These are phyloP conservation scores for Amaranthus palmeri DNA, from an alignment of 148 eudicot genomes.

Conservation along the genomic window DNA sequence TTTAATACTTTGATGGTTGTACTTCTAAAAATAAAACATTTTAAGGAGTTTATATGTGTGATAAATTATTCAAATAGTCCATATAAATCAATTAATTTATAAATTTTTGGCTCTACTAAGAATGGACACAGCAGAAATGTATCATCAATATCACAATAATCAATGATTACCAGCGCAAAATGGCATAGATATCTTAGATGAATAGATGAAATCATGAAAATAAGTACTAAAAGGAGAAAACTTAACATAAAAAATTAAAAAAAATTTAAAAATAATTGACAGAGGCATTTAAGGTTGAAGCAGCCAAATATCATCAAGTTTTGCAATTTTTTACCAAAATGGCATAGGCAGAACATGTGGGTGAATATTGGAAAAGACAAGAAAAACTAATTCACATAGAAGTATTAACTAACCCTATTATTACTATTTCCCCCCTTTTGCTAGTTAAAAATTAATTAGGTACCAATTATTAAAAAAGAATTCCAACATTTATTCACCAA, in stretches of 20 bases:
- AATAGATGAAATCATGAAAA: neutral
- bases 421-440: neutral
- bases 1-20: too few species aligned
- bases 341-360: slow-evolving; percentile 17
- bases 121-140: too few species aligned
- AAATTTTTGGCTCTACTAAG: too few species aligned
- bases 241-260: neutral
- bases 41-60: too few species aligned
- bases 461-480: slow-evolving; percentile 14
- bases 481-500: slow-evolving; percentile 7
- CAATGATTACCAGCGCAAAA: slow-evolving; percentile 10
- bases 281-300: slow-evolving; percentile 21
- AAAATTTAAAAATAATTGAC: slow-evolving; percentile 11
- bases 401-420: neutral
- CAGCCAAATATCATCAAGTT: slow-evolving; percentile 10
- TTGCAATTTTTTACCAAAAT: slow-evolving; percentile 22
- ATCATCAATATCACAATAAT: slow-evolving; percentile 1
- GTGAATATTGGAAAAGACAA: slow-evolving; percentile 22
- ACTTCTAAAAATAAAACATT: too few species aligned
- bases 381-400: slow-evolving; percentile 6
- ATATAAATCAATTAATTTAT: too few species aligned
- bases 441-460: slow-evolving; percentile 10
- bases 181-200: neutral
- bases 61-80: too few species aligned
- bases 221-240: neutral